Percentiles rank a stretch among this genome's conserved stretches.
Conservation (phyloP, 2,329 filamentous ascomycete genomes). For the Ophiosphaerella herpotricha region DNA sequence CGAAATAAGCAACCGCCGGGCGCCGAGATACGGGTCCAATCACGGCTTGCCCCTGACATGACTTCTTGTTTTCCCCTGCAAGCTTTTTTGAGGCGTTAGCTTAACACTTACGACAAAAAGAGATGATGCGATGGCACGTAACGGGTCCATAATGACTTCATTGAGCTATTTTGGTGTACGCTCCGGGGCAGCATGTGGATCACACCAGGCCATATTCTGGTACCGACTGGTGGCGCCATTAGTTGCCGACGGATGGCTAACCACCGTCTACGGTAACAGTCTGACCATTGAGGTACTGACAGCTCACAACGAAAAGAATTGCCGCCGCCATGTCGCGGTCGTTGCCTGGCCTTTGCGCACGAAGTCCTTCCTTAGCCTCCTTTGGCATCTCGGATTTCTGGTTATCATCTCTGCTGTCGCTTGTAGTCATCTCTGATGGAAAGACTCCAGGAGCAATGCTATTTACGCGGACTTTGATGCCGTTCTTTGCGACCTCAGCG, state of each 20-base stretch:
- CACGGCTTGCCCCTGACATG: constrained; percentile 18
- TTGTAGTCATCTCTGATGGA: constrained; percentile 62
- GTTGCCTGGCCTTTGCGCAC: constrained; percentile 58
- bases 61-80: constrained; percentile 2
- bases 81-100: constrained; percentile 31
- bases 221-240: constrained; percentile 1
- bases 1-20: constrained; percentile 25
- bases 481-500: constrained; percentile 56
- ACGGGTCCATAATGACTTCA: too few species aligned
- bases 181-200: too few species aligned
- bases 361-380: constrained; percentile 57
- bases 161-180: too few species aligned
- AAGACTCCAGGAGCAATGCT: constrained; percentile 63
- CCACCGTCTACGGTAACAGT: constrained; percentile 60
- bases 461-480: constrained; percentile 62
- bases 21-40: constrained; percentile 11
- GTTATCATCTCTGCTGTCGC: constrained; percentile 53
- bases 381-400: constrained; percentile 61
- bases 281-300: constrained; percentile 56
- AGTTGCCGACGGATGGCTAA: constrained; percentile 49
- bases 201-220: too few species aligned
- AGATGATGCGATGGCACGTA: not conserved
- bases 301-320: constrained; percentile 58
- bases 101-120: constrained; percentile 9
- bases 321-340: constrained; percentile 64